phyloP scores from a whole-genome alignment of 768 basidiomycete genomes.

The Naganishia friedmannii region DNA sequence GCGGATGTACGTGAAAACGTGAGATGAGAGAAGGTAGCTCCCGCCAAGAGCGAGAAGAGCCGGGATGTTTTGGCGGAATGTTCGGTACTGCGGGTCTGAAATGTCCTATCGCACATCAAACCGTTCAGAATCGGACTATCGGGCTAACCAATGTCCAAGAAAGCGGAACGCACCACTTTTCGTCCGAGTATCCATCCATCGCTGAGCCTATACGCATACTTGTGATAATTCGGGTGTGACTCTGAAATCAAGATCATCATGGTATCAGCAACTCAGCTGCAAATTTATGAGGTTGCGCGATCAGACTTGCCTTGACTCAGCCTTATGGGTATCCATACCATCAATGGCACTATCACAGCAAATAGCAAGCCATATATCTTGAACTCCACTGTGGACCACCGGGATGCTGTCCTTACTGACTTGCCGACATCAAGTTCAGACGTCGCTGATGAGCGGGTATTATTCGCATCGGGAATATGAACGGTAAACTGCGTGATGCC shows the following conservation, averaged over 20 bases:
- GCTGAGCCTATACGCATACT: conserved; percentile 62
- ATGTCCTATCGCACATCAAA: conserved; percentile 64
- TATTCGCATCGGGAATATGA: conserved; percentile 25
- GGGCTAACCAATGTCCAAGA: not conserved
- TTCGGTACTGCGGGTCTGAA: conserved; percentile 84
- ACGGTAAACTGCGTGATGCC: conserved; percentile 26
- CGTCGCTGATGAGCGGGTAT: too few relatives aligned
- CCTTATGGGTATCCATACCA: conserved; percentile 71
- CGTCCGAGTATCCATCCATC: conserved; percentile 80
- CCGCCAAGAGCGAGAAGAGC: conserved; percentile 59
- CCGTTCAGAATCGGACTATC: not conserved
- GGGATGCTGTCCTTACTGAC: conserved; percentile 47
- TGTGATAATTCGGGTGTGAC: conserved; percentile 66
- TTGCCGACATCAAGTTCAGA: not conserved
- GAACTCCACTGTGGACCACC: conserved; percentile 83
- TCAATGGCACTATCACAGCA: conserved; percentile 63
- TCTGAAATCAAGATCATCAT: not conserved
- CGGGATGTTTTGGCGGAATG: conserved; percentile 76
- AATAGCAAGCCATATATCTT: conserved; percentile 67
- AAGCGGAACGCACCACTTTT: conserved; percentile 62
- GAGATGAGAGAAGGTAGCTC: conserved; percentile 66
- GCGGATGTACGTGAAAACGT: conserved; percentile 50
- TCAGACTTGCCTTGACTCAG: conserved; percentile 70
- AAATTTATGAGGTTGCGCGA: not conserved
- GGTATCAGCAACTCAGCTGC: not conserved